Evolutionary conservation across 2,329 filamentous ascomycete genomes (phyloP).

Genomic region (Diaporthe eres): DNA sequence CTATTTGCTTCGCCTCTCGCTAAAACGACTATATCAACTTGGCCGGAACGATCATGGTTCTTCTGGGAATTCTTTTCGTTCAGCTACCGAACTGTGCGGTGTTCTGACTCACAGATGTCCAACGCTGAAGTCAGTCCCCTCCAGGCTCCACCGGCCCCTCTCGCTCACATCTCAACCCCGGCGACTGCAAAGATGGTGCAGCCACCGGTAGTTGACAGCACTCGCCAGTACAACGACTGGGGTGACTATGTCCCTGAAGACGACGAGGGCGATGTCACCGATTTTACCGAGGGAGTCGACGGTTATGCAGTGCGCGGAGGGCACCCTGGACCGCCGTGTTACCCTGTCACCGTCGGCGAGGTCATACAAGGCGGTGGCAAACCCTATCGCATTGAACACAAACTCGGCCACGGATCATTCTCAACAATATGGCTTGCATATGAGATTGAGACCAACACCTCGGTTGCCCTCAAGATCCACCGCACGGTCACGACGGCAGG

Average conservation of each 20-base stretch:
- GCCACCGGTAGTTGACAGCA: not conserved
- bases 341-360: constrained; percentile 7
- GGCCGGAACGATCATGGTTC: too few species aligned
- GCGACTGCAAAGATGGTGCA: not conserved
- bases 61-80: too few species aligned
- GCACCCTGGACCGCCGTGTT: constrained; percentile 11
- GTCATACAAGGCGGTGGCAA: constrained; percentile 1
- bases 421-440: constrained; percentile 14
- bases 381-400: constrained; percentile 13
- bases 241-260: constrained; percentile 8
- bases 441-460: constrained; percentile 8
- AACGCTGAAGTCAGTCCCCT: too few species aligned
- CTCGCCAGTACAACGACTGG: not conserved
- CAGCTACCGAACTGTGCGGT: too few species aligned
- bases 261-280: not conserved
- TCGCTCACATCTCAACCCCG: not conserved
- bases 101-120: too few species aligned
- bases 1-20: too few species aligned
- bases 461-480: constrained; percentile 19
- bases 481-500: constrained; percentile 9
- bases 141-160: too few species aligned
- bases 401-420: not conserved
- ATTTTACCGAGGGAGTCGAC: not conserved
- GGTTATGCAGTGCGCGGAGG: not conserved
- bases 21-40: too few species aligned